phyloP scores from a whole-genome alignment of 2,329 filamentous ascomycete genomes.

The Aspergillus ruber region DNA sequence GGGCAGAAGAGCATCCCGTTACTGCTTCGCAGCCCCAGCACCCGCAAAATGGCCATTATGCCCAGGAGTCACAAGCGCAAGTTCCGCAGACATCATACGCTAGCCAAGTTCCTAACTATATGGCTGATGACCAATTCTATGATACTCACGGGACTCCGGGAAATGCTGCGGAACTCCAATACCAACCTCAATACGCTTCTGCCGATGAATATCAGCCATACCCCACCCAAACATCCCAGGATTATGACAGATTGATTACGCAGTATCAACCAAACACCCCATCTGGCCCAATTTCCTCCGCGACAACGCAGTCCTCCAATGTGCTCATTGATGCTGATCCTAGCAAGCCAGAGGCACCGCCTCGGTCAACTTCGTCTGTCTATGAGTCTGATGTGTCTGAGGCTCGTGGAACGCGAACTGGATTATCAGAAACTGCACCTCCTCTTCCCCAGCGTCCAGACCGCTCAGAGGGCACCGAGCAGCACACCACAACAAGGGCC shows the following conservation, averaged over 20 bases:
- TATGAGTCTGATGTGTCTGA: slow-evolving; percentile 1
- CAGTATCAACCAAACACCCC: slow-evolving; percentile 16
- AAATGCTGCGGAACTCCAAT: slow-evolving; percentile 8
- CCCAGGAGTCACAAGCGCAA: slow-evolving; percentile 5
- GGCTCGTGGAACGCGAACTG: background rate
- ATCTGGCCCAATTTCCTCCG: slow-evolving; percentile 15
- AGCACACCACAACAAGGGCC: slow-evolving; percentile 3
- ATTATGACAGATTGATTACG: slow-evolving; percentile 5
- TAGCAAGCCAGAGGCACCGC: slow-evolving; percentile 3
- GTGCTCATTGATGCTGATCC: slow-evolving; percentile 24
- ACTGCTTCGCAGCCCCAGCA: slow-evolving; percentile 4
- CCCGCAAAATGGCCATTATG: slow-evolving; percentile 10
- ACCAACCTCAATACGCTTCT: slow-evolving; percentile 5
- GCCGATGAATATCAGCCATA: slow-evolving; percentile 3
- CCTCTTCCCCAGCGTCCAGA: slow-evolving; percentile 7
- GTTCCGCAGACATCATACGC: slow-evolving; percentile 9
- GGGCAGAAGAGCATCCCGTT: slow-evolving; percentile 17
- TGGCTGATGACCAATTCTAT: slow-evolving; percentile 2
- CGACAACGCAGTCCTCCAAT: slow-evolving; percentile 25
- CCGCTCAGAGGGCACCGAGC: slow-evolving; percentile 1
- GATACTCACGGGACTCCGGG: slow-evolving; percentile 4
- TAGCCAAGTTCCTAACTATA: background rate
- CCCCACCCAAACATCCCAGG: background rate
- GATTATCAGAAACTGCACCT: slow-evolving; percentile 1
- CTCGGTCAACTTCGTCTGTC: slow-evolving; percentile 8